phyloP scores from a whole-genome alignment of 495 filamentous ascomycete species.

The Annulohypoxylon moriforme region DNA sequence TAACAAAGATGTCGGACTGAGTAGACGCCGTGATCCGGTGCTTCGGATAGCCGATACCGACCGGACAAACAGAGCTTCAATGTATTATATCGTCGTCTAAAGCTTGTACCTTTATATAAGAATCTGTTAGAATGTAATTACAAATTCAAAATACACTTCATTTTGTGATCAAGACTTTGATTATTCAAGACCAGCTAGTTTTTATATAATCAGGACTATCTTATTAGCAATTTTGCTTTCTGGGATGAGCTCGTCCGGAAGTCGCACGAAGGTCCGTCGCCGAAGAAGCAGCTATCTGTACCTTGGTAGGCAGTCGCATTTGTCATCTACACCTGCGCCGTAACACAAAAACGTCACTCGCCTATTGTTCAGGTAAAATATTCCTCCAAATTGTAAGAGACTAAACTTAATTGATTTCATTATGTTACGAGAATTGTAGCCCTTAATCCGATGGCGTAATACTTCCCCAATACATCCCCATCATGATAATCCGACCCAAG shows the following conservation, averaged over 20 bases:
- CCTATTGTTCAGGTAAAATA: background rate
- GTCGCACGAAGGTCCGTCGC: background rate
- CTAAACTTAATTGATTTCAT: slow-evolving; percentile 6
- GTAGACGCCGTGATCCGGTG: slow-evolving; percentile 5
- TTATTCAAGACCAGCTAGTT: slow-evolving; percentile 11
- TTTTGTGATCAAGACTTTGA: background rate
- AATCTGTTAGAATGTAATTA: background rate
- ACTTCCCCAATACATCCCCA: background rate
- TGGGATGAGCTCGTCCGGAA: background rate
- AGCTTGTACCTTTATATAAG: background rate
- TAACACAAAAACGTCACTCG: slow-evolving; percentile 5
- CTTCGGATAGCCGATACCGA: background rate
- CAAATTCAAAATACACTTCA: too few relatives aligned
- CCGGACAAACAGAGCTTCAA: background rate
- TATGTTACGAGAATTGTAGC: slow-evolving; percentile 10
- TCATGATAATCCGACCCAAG: slow-evolving; percentile 15
- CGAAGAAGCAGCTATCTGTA: background rate
- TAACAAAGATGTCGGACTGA: background rate
- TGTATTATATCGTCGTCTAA: background rate
- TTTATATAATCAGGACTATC: background rate
- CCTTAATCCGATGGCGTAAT: slow-evolving; percentile 23
- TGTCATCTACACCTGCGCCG: background rate
- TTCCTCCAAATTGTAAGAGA: slow-evolving; percentile 26
- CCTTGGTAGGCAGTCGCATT: background rate
- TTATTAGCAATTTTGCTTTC: background rate